A percentile compares a stretch with the other conserved stretches of the same genome.
phyloP scores from a whole-genome alignment of 2,329 filamentous ascomycete genomes.

The Hypoxylon sp. region DNA sequence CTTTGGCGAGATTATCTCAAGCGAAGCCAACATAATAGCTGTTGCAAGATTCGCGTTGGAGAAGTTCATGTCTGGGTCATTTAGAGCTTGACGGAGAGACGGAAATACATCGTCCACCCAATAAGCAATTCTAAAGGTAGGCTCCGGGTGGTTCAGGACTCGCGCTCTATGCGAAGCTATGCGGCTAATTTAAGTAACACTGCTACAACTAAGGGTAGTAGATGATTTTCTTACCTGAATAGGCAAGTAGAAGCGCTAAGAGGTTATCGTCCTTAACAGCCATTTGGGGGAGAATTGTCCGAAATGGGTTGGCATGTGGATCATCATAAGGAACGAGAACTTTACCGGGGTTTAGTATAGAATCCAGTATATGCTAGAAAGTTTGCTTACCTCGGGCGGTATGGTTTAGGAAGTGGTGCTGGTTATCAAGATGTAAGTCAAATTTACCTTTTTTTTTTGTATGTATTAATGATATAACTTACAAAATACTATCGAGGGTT shows the following conservation, averaged over 20 bases:
- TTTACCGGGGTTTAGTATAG: constrained; percentile 65
- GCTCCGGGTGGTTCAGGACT: constrained; percentile 80
- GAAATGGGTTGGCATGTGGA: constrained; percentile 67
- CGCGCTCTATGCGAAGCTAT: constrained; percentile 83
- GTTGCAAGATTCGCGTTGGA: constrained; percentile 83
- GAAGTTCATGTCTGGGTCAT: constrained; percentile 72
- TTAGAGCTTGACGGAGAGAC: constrained; percentile 76
- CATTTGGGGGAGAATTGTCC: constrained; percentile 69
- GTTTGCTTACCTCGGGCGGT: constrained; percentile 77
- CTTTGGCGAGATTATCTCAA: constrained; percentile 86
- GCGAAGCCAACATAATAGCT: constrained; percentile 86
- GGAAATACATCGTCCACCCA: constrained; percentile 88
- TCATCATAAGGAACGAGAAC: constrained; percentile 67
- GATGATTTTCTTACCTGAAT: constrained; percentile 66
- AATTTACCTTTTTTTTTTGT: constrained; percentile 4
- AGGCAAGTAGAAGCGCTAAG: constrained; percentile 82
- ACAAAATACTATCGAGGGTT: constrained; percentile 63
- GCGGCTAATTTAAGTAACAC: constrained; percentile 36
- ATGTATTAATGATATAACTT: constrained; percentile 45
- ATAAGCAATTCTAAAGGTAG: constrained; percentile 81
- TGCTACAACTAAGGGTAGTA: neutral
- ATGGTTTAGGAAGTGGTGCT: constrained; percentile 80
- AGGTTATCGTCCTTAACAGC: constrained; percentile 79
- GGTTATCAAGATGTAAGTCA: constrained; percentile 54
- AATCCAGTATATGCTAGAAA: constrained; percentile 61